Evolutionary conservation across 305 asterid genomes (phyloP), one percentile per base, ranked within the genome.

Genomic region (Ilex paraguariensis): DNA sequence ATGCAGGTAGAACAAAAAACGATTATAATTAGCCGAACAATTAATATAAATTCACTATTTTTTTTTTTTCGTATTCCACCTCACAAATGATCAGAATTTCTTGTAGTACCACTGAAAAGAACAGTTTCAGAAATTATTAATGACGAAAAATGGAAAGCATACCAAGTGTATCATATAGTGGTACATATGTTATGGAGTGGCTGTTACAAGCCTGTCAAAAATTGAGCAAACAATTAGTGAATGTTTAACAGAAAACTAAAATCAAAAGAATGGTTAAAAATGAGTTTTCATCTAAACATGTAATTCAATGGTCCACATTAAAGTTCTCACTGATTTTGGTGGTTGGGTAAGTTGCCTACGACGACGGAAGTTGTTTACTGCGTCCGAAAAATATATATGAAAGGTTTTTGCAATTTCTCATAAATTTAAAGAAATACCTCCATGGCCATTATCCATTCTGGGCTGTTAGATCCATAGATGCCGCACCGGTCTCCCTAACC

Each of bases 361-460:
- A 21, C 28, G 0, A 21, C 28, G 2, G 28, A 21, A 0, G 28
- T 21, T 21, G 28, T 21, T 21, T 21, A 21, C 28, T 21, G 28
- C 28, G 2, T 21, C 28, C 2, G 1, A 21, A 21, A 21, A 21
- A 21, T 21, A 21, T 21, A 21, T 21, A 21, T 21, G 28, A 21
- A 21, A 21, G 28, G 42, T 36, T 60, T 9, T 16, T 36, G 13
- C 0, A 6, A 55, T 11, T 40, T 36, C 7, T 3, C 9, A 31
- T 48, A 36, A 5, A 48, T 21, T 40, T 31, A 53, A 70, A 68
- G 0, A 13, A n/a, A 57, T 65, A 87, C 96, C 98, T 92, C 90
- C 98, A 92, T 87, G 54, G 96, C 80, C 64, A 87, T 82, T 57
- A 92, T 82, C 98, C 97, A 92, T 75, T 92, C 94, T 1, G 96